phyloP scores from a whole-genome alignment of 305 asterid species.

The Ilex paraguariensis region DNA sequence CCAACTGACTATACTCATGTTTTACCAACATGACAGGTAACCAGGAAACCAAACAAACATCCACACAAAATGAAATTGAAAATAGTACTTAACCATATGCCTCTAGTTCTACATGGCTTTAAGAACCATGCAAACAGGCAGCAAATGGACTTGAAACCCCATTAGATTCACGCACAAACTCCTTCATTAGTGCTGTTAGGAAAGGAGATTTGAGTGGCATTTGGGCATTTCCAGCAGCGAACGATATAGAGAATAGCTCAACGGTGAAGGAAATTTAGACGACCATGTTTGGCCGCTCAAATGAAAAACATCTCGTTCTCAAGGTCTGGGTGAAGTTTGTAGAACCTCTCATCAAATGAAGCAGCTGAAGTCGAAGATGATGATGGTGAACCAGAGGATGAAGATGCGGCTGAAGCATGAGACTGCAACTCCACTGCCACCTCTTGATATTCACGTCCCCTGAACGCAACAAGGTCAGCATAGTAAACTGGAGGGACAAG shows the following conservation, averaged over 20 bases:
- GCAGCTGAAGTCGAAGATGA: background rate
- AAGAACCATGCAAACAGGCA: no score
- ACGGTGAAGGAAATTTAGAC: background rate
- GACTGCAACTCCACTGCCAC: background rate
- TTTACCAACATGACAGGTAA: no score
- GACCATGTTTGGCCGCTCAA: no score
- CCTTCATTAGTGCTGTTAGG: background rate
- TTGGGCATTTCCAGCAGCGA: no score
- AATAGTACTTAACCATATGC: no score
- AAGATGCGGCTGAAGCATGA: no score
- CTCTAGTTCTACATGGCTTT: no score
- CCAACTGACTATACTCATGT: no score
- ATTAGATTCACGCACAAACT: background rate
- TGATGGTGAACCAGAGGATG: background rate
- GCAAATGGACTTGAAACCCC: background rate
- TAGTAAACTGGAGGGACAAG: background rate
- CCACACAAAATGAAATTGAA: no score
- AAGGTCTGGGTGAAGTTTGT: background rate
- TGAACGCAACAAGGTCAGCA: background rate
- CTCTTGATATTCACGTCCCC: background rate
- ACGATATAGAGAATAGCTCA: no score
- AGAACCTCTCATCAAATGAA: background rate
- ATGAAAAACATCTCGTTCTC: background rate
- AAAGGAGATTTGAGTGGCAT: no score
- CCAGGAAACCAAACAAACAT: no score